A percentile compares a stretch with the other conserved stretches of the same genome.
Conservation (phyloP, 2,329 filamentous ascomycete genomes). For the Setomelanomma holmii region DNA sequence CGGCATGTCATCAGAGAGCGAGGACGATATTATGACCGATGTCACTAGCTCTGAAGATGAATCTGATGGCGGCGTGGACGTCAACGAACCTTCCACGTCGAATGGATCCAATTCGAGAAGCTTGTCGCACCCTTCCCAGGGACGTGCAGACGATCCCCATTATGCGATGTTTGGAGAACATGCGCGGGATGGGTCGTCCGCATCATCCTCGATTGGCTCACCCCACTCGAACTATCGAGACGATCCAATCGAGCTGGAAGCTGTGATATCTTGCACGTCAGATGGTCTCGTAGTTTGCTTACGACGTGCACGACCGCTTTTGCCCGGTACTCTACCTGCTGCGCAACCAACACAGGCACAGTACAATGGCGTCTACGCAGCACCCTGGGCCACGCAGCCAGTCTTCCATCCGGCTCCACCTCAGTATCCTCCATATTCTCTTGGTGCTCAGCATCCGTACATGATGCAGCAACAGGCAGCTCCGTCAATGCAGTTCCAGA, state of each 20-base stretch:
- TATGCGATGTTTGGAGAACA: slow-evolving; percentile 33
- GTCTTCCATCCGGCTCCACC: slow-evolving; percentile 56
- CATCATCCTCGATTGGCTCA: slow-evolving; percentile 34
- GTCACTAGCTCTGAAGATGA: slow-evolving; percentile 57
- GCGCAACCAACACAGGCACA: slow-evolving; percentile 23
- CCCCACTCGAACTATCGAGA: slow-evolving; percentile 31
- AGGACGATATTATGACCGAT: slow-evolving; percentile 57
- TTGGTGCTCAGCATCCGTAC: slow-evolving; percentile 44
- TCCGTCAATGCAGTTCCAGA: slow-evolving; percentile 54
- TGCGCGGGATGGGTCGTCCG: slow-evolving; percentile 30
- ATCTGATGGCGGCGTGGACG: slow-evolving; percentile 54
- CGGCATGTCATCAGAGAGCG: slow-evolving; percentile 54
- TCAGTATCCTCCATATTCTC: slow-evolving; percentile 44
- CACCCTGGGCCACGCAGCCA: slow-evolving; percentile 77
- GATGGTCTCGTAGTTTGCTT: slow-evolving; percentile 86
- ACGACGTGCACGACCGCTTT: slow-evolving; percentile 73
- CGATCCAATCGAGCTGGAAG: slow-evolving; percentile 75
- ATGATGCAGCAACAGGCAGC: slow-evolving; percentile 57
- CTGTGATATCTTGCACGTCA: slow-evolving; percentile 89
- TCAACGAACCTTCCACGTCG: slow-evolving; percentile 41
- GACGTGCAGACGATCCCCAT: slow-evolving; percentile 38
- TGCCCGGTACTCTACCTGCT: slow-evolving; percentile 56
- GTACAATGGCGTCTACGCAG: slow-evolving; percentile 71
- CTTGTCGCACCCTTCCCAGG: slow-evolving; percentile 20
- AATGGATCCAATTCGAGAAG: slow-evolving; percentile 26